Evolutionary conservation across 352 stramenopile genomes (phyloP).

Genomic region (Chrysophaeum taylorii): DNA sequence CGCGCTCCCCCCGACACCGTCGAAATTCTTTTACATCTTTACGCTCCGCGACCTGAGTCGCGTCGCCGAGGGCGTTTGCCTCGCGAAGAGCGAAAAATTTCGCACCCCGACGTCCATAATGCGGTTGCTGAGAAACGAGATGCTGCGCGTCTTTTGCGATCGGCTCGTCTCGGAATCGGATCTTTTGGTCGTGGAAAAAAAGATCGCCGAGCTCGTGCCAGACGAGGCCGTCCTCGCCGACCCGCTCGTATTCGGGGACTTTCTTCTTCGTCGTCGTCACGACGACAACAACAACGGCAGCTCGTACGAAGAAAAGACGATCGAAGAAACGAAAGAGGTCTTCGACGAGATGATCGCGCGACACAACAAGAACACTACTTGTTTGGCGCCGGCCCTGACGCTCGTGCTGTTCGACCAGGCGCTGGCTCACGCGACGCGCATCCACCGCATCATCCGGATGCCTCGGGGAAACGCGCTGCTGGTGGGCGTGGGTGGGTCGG

Average conservation of each 20-base stretch:
- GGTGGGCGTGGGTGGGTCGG: slow-evolving; percentile 80
- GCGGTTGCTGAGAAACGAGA: slow-evolving; percentile 81
- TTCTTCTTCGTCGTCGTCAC: slow-evolving; percentile 42
- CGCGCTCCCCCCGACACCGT: slow-evolving; percentile 71
- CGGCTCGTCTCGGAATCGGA: slow-evolving; percentile 72
- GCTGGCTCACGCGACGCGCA: slow-evolving; percentile 78
- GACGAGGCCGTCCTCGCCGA: slow-evolving; percentile 60
- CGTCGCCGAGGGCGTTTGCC: slow-evolving; percentile 84
- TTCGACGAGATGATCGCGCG: slow-evolving; percentile 83
- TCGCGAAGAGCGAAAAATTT: too few relatives aligned
- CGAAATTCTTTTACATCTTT: slow-evolving; percentile 90
- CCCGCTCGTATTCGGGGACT: slow-evolving; percentile 81
- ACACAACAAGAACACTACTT: slow-evolving; percentile 72
- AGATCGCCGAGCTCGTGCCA: slow-evolving; percentile 61
- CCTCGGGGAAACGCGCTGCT: slow-evolving; percentile 77
- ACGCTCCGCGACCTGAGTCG: slow-evolving; percentile 83
- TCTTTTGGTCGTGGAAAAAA: slow-evolving; percentile 57
- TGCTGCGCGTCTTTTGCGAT: slow-evolving; percentile 80
- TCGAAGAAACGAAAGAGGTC: slow-evolving; percentile 69
- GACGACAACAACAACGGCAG: slow-evolving; percentile 63
- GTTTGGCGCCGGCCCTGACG: slow-evolving; percentile 85
- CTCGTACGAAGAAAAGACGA: slow-evolving; percentile 83
- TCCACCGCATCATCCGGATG: slow-evolving; percentile 81
- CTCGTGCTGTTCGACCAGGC: slow-evolving; percentile 89
- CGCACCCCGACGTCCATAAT: slow-evolving; percentile 80